Evolutionary conservation across 345 rosid species (phyloP).

Genomic region (Citrus mangshanensis): DNA sequence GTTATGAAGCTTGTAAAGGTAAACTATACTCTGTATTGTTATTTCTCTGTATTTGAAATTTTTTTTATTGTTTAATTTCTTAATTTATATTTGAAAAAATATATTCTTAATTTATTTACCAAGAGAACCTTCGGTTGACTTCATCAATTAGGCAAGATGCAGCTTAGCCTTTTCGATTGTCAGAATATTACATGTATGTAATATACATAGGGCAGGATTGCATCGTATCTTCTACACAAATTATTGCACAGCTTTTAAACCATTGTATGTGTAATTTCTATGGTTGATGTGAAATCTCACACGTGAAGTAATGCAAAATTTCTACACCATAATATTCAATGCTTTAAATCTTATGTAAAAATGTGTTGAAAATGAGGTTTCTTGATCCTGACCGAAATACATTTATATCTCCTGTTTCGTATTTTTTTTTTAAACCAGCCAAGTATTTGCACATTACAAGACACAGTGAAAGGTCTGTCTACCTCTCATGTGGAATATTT

Average conservation of each 20-base stretch:
- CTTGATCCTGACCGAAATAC: background rate
- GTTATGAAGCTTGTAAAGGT: conserved; percentile 99
- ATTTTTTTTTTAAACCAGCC: background rate
- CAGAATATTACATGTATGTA: background rate
- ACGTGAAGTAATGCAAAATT: background rate
- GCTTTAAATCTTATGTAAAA: background rate
- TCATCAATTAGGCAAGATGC: background rate
- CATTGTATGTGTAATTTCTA: background rate
- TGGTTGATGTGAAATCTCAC: background rate
- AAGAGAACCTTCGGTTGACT: background rate
- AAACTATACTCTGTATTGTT: conserved; percentile 6
- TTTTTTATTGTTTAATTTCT: background rate
- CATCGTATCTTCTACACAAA: background rate
- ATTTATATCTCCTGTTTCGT: background rate
- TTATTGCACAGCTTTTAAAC: background rate
- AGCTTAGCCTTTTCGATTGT: background rate
- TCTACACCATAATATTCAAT: background rate
- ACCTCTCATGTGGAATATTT: background rate
- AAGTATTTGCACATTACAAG: background rate
- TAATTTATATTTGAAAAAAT: background rate
- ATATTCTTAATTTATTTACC: background rate
- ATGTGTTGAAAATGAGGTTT: background rate
- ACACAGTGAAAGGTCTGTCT: background rate
- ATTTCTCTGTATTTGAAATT: background rate
- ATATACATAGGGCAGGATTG: background rate